Evolutionary conservation across 2,329 filamentous ascomycete species (phyloP).

Genomic region (Hymenoscyphus occultus): DNA sequence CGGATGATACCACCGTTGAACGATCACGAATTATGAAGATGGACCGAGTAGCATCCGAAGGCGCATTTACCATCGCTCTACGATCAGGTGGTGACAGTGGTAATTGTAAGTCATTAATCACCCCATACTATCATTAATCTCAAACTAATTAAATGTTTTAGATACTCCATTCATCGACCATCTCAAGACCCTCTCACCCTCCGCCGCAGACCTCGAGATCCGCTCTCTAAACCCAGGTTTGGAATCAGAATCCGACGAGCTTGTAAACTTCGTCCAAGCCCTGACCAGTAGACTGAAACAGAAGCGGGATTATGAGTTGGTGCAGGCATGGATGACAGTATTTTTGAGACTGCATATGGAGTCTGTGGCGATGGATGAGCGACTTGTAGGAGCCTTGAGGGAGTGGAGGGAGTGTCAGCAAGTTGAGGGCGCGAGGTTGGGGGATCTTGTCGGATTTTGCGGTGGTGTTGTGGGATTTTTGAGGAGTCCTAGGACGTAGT

Average conservation of each 20-base stretch:
- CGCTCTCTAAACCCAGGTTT: constrained; percentile 63
- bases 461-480: constrained; percentile 77
- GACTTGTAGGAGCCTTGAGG: constrained; percentile 56
- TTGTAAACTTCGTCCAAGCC: constrained; percentile 76
- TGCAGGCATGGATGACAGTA: constrained; percentile 96
- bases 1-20: constrained; percentile 43
- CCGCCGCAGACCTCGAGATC: constrained; percentile 85
- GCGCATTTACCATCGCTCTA: constrained; percentile 57
- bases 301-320: constrained; percentile 84
- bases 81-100: constrained; percentile 51
- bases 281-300: constrained; percentile 67
- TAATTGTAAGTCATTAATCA: constrained; percentile 53
- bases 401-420: constrained; percentile 73
- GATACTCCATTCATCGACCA: constrained; percentile 70
- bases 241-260: constrained; percentile 59
- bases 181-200: constrained; percentile 76
- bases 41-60: constrained; percentile 55
- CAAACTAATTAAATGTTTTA: constrained; percentile 31
- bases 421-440: constrained; percentile 66
- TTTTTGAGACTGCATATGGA: constrained; percentile 78
- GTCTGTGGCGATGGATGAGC: constrained; percentile 44
- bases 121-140: background rate
- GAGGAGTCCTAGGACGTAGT: constrained; percentile 9
- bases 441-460: constrained; percentile 80
- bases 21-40: constrained; percentile 68